These are phyloP conservation scores for Peniophora sp. DNA, from an alignment of 1,284 basidiomycete species.

Conservation along the genomic window DNA sequence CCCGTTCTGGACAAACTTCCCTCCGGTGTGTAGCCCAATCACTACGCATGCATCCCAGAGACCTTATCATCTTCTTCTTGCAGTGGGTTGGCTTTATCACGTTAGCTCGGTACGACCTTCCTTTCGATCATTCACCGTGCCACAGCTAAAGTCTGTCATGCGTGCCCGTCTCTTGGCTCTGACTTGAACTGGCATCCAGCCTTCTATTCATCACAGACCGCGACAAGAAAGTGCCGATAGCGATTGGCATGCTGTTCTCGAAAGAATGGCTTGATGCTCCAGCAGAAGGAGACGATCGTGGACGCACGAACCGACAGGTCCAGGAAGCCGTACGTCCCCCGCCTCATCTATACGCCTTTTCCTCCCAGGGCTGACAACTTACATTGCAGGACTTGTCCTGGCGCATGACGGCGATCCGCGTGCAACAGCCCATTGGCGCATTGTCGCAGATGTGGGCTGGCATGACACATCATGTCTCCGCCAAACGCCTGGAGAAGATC, in stretches of 20 bases:
- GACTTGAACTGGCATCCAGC: slow-evolving; percentile 13
- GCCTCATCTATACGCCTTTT: not conserved
- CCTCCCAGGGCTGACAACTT: not conserved
- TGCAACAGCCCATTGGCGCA: slow-evolving; percentile 55
- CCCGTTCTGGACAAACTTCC: slow-evolving; percentile 44
- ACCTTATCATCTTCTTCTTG: not conserved
- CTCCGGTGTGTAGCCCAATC: slow-evolving; percentile 41
- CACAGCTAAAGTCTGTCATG: not conserved
- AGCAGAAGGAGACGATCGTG: slow-evolving; percentile 39
- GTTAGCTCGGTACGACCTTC: slow-evolving; percentile 25
- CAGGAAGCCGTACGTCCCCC: slow-evolving; percentile 38
- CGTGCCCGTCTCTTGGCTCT: slow-evolving; percentile 1
- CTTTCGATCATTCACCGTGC: not conserved
- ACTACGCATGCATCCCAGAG: not conserved
- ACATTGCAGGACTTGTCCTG: slow-evolving; percentile 12
- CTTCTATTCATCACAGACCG: slow-evolving; percentile 41
- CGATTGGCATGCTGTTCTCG: slow-evolving; percentile 59
- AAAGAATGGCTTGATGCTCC: slow-evolving; percentile 46
- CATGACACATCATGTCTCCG: slow-evolving; percentile 59
- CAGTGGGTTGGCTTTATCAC: slow-evolving; percentile 28
- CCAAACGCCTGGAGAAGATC: slow-evolving; percentile 47
- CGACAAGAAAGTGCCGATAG: slow-evolving; percentile 40
- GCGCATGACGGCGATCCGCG: slow-evolving; percentile 48
- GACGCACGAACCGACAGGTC: slow-evolving; percentile 56
- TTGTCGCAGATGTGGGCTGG: slow-evolving; percentile 73